A percentile compares a stretch with the other conserved stretches of the same genome.
phyloP scores from a whole-genome alignment of 345 rosid species.

The Arabis alpina region DNA sequence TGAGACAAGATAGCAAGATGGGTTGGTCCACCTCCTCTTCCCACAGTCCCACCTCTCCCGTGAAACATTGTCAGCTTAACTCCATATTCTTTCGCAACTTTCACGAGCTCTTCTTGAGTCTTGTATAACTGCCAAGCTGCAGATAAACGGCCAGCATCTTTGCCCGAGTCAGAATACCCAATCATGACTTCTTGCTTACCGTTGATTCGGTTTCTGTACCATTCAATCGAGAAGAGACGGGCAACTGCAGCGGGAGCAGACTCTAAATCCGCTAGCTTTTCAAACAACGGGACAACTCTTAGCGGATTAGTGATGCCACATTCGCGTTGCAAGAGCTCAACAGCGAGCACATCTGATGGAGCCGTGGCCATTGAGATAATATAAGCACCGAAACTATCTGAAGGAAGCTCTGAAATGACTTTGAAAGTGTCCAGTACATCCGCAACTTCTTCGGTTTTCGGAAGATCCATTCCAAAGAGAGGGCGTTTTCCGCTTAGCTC shows the following conservation, averaged over 20 bases:
- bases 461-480: constrained; percentile 93
- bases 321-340: constrained; percentile 94
- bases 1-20: constrained; percentile 98
- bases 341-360: constrained; percentile 92
- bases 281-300: constrained; percentile 95
- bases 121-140: constrained; percentile 97
- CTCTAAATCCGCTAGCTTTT: constrained; percentile 93
- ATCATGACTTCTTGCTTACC: constrained; percentile 99
- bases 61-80: constrained; percentile 96
- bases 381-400: constrained; percentile 88
- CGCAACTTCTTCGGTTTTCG: constrained; percentile 86
- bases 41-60: constrained; percentile 97
- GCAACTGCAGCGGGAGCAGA: constrained; percentile 93
- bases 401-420: constrained; percentile 83
- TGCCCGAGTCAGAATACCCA: constrained; percentile 96
- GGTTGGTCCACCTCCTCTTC: constrained; percentile 97
- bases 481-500: constrained; percentile 94
- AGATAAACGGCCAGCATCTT: constrained; percentile 94
- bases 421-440: constrained; percentile 87
- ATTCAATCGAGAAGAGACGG: constrained; percentile 91
- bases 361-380: constrained; percentile 98
- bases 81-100: constrained; percentile 83
- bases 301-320: constrained; percentile 77
- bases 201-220: constrained; percentile 83
- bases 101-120: constrained; percentile 91